These are phyloP conservation scores for Aspergillus tubingensis DNA, from an alignment of 2,329 filamentous ascomycete genomes.

Conservation along the genomic window DNA sequence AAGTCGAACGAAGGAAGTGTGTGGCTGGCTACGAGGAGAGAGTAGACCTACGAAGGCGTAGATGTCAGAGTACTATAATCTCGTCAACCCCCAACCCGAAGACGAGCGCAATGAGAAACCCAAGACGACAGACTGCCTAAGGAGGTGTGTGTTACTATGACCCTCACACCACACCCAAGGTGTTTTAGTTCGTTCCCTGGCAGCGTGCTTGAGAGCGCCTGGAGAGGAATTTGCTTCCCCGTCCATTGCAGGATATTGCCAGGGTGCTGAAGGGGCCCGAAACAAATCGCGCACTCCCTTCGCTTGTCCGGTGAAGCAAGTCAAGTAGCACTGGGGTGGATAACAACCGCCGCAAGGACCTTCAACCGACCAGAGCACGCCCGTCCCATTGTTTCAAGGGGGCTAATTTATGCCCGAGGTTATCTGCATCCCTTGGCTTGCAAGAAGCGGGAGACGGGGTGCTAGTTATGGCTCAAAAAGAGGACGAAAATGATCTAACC, in stretches of 20 bases:
- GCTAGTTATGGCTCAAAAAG: neutral
- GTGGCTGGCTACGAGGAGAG: neutral
- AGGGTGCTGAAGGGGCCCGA: neutral
- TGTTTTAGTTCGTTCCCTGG: neutral
- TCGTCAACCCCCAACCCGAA: neutral
- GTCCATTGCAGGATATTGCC: neutral
- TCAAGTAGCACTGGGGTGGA: conserved; percentile 7
- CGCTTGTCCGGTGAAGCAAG: conserved; percentile 2
- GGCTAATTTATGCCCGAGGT: neutral
- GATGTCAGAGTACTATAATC: neutral
- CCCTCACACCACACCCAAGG: neutral
- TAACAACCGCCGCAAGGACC: neutral
- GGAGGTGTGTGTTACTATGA: neutral
- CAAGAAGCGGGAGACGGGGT: neutral
- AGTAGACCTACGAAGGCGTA: neutral
- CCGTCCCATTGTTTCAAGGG: conserved; percentile 2
- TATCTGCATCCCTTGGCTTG: neutral
- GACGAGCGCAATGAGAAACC: neutral
- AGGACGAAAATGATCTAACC: neutral
- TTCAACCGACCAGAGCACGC: neutral
- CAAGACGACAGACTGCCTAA: neutral
- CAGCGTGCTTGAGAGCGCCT: neutral
- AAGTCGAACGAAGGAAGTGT: neutral
- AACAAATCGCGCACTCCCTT: conserved; percentile 2
- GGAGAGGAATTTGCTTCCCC: neutral